Evolutionary conservation across 139 green algal species (phyloP).

Genomic region (Desmodesmus armatus): DNA sequence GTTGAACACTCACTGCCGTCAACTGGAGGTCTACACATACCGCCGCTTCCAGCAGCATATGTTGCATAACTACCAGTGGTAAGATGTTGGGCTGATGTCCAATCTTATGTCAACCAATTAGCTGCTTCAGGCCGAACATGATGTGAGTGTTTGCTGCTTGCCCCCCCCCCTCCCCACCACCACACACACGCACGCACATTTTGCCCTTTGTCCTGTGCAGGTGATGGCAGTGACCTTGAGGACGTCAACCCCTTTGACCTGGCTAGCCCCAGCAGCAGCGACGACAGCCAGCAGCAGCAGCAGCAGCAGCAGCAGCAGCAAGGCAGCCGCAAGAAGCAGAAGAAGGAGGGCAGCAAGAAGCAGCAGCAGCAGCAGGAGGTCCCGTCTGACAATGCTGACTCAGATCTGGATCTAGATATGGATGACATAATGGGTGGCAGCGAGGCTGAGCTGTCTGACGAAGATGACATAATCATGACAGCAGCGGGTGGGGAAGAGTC

Average conservation of each 20-base stretch:
- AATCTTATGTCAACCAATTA: too few relatives aligned
- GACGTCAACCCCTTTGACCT: slow-evolving; percentile 39
- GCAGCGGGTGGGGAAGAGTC: background rate
- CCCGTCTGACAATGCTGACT: background rate
- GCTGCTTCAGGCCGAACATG: background rate
- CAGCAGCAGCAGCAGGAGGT: slow-evolving; percentile 5
- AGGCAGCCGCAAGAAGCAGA: slow-evolving; percentile 26
- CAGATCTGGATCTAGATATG: slow-evolving; percentile 11
- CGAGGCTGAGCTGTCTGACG: background rate
- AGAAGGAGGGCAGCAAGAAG: slow-evolving; percentile 6
- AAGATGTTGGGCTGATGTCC: too few relatives aligned
- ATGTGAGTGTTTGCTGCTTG: too few relatives aligned
- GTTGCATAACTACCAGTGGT: too few relatives aligned
- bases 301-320: slow-evolving; percentile 40
- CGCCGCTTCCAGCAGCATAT: too few relatives aligned
- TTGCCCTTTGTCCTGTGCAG: background rate
- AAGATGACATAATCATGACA: slow-evolving; percentile 13
- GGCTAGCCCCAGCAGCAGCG: slow-evolving; percentile 48
- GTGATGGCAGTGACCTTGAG: slow-evolving; percentile 30
- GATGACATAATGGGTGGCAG: slow-evolving; percentile 25
- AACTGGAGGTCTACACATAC: too few relatives aligned
- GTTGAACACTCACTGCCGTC: too few relatives aligned
- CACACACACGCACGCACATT: background rate
- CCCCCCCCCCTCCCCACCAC: too few relatives aligned
- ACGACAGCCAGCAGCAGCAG: slow-evolving; percentile 2